Conservation (phyloP, 2,329 filamentous ascomycete genomes). For the Fusarium siculi region DNA sequence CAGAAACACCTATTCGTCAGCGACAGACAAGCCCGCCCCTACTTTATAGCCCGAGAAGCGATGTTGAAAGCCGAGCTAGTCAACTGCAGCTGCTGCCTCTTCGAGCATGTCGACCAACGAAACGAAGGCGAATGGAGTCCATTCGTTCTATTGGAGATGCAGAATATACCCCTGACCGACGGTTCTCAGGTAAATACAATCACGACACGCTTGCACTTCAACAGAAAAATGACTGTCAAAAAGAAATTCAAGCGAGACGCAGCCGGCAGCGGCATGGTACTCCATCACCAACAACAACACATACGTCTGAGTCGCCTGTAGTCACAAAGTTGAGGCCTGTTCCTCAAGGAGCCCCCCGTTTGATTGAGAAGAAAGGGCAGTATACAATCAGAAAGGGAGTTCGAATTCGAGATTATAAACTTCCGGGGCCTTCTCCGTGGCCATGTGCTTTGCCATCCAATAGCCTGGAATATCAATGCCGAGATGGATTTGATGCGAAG, state of each 20-base stretch:
- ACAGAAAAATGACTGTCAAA: background rate
- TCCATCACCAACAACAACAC: background rate
- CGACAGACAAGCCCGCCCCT: background rate
- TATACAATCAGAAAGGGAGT: conserved; percentile 45
- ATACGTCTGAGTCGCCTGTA: too few species aligned
- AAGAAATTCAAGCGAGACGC: background rate
- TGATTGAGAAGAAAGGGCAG: conserved; percentile 41
- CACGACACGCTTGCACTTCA: background rate
- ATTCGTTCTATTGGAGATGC: conserved; percentile 19
- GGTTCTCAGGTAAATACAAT: background rate
- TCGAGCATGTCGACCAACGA: background rate
- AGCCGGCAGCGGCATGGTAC: background rate
- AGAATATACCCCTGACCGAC: background rate
- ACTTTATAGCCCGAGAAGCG: background rate
- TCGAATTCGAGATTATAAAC: conserved; percentile 45
- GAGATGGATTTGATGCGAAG: conserved; percentile 45
- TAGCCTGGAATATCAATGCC: conserved; percentile 43
- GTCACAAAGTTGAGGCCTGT: conserved; percentile 39
- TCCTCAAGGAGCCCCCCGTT: conserved; percentile 42
- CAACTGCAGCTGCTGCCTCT: background rate
- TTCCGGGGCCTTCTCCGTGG: conserved; percentile 22
- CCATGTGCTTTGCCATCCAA: background rate
- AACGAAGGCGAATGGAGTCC: conserved; percentile 32
- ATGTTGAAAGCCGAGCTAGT: background rate
- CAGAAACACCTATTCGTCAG: conserved; percentile 27